These are phyloP conservation scores for Mycosphaerella sp. DNA, from an alignment of 2,329 filamentous ascomycete genomes.

Conservation along the genomic window DNA sequence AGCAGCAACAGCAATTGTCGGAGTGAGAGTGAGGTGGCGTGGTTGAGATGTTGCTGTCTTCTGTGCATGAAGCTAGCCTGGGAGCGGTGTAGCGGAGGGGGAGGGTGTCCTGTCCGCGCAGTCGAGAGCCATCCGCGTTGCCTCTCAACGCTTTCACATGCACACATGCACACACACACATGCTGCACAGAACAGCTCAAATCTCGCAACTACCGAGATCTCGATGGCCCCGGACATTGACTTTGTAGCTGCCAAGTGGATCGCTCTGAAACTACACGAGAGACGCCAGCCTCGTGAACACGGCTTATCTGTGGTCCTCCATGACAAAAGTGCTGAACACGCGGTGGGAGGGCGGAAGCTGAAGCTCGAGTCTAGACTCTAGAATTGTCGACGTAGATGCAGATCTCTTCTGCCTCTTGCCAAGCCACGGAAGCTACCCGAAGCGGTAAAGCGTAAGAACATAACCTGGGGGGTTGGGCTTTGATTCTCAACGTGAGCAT, in stretches of 20 bases:
- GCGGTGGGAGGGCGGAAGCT: neutral
- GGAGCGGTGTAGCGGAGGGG: constrained; percentile 8
- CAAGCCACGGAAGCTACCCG: neutral
- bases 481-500: too few species aligned
- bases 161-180: neutral
- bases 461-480: neutral
- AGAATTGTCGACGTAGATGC: neutral
- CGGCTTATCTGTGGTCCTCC: neutral
- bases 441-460: neutral
- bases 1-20: too few species aligned
- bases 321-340: neutral
- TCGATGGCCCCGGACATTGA: neutral
- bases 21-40: neutral
- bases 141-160: constrained; percentile 5
- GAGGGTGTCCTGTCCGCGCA: constrained; percentile 1
- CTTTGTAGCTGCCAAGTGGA: neutral
- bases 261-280: neutral
- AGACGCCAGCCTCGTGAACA: constrained; percentile 4
- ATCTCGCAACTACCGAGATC: neutral
- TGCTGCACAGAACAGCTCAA: neutral
- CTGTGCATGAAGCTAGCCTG: constrained; percentile 5
- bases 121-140: constrained; percentile 4
- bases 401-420: neutral
- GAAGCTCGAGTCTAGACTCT: neutral
- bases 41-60: constrained; percentile 5